These are phyloP conservation scores for Chalaropsis thielavioides DNA, from an alignment of 2,329 filamentous ascomycete genomes.

Conservation along the genomic window DNA sequence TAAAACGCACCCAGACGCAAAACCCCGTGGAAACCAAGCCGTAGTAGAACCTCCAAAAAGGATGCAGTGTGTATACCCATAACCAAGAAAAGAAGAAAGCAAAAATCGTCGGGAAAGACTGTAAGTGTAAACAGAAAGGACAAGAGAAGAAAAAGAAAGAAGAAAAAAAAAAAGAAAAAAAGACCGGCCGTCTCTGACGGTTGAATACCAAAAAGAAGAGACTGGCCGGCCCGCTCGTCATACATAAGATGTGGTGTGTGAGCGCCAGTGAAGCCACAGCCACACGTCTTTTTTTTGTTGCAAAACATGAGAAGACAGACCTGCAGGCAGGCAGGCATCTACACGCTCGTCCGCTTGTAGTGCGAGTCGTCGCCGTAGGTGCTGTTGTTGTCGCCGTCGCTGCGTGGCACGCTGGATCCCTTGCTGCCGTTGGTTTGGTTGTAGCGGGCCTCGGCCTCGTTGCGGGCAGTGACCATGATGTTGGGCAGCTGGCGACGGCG, in stretches of 20 bases:
- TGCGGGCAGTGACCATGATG: slow-evolving; percentile 39
- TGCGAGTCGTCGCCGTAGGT: slow-evolving; percentile 32
- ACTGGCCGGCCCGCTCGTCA: not conserved
- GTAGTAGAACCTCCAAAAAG: not conserved
- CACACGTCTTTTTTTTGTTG: not conserved
- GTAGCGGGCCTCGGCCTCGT: slow-evolving; percentile 34
- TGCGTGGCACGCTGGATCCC: slow-evolving; percentile 27
- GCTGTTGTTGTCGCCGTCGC: slow-evolving; percentile 33
- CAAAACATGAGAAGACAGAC: too few species aligned
- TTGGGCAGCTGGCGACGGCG: slow-evolving; percentile 49
- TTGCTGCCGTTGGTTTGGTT: slow-evolving; percentile 21
- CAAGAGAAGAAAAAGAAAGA: not conserved
- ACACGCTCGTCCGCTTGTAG: slow-evolving; percentile 35
- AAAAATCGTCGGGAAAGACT: slow-evolving; percentile 4
- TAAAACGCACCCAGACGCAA: not conserved
- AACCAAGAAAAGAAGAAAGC: not conserved
- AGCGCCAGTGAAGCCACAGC: not conserved
- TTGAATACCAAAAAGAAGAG: not conserved
- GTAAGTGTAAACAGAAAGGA: not conserved
- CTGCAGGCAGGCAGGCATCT: slow-evolving; percentile 15
- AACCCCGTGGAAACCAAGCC: not conserved
- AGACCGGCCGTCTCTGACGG: not conserved
- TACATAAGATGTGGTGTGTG: slow-evolving; percentile 3
- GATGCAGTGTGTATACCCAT: not conserved
- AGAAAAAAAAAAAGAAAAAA: not conserved